Evolutionary conservation across 75 land plant species (phyloP), one percentile per base, ranked within the genome.

Genomic region (Picea sitchensis): DNA sequence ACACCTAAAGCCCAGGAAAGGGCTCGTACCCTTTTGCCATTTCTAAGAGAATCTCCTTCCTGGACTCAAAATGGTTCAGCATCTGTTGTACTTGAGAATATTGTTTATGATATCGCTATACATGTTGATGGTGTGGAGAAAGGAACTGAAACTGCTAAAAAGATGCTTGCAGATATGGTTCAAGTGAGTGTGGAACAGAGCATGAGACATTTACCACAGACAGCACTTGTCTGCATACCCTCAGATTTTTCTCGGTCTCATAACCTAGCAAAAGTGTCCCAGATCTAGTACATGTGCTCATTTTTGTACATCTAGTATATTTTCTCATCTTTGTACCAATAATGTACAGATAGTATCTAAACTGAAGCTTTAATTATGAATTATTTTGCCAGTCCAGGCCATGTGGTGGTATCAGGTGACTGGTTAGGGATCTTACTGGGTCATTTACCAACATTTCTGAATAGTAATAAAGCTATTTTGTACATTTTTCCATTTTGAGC

Each of bases 121-220:
- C 82, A 86, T 61, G 82, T 91, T 14, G 88, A 87, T 44, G 85
- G 88, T 31, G 82, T n/a, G 17, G 91, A 93, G 17, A 89, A 88
- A 51, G 87, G 87, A 47, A 69, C 75, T 17, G 80, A 77, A 7
- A 86, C 88, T 58, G 92, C 94, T 17, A 86, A 83, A 86, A 82
- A 88, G 81, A 90, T 93, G 94, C 82, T 93, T 61, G 84, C 96
- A 6, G 96, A 93, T 81, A 93, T 93, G 96, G 94, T 93, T 59
- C 92, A 90, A 79, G 88, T 88, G 38, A 93, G 96, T 78, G 88
- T 92, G 94, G 92, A 92, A 65, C 83, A 86, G 81, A 86, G 88
- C 85, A 76, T 90, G 83, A 82, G 88, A 69, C 90, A 90, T 83
- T 73, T 92, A 78, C 88, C 90, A 77, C 80, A 81, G 72, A 77